phyloP scores from a whole-genome alignment of 345 rosid species.

The Microcos paniculata region DNA sequence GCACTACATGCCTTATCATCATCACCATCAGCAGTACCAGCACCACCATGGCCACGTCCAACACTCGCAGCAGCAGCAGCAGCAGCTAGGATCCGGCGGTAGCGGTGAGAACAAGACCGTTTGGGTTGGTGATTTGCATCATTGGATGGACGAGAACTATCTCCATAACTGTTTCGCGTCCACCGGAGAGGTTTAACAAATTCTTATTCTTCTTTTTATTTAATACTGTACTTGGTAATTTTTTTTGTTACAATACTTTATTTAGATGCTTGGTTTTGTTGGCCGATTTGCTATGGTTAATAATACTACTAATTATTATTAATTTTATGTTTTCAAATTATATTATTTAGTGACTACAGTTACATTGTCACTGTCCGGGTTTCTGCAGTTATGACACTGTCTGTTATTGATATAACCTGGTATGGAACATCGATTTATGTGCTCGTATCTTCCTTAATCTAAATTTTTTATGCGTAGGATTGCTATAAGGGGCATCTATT shows the following conservation, averaged over 20 bases:
- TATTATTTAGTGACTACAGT: background rate
- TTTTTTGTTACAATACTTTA: too few relatives aligned
- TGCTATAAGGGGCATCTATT: background rate
- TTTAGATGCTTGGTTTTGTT: background rate
- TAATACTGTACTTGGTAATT: too few relatives aligned
- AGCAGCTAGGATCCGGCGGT: conserved; percentile 47
- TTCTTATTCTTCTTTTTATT: background rate
- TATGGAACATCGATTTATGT: background rate
- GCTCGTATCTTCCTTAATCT: background rate
- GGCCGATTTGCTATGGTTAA: too few relatives aligned
- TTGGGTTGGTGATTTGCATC: conserved; percentile 97
- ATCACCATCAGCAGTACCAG: conserved; percentile 27
- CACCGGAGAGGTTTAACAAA: conserved; percentile 63
- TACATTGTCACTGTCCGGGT: background rate
- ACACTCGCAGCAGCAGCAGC: conserved; percentile 33
- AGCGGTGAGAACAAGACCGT: conserved; percentile 70
- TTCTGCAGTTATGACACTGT: too few relatives aligned
- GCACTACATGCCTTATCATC: conserved; percentile 54
- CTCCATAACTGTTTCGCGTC: conserved; percentile 71
- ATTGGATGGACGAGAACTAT: conserved; percentile 96
- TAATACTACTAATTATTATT: too few relatives aligned
- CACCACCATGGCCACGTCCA: conserved; percentile 33
- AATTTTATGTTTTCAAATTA: background rate
- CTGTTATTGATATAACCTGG: too few relatives aligned
- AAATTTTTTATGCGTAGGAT: background rate